Evolutionary conservation across 345 rosid genomes (phyloP).

Genomic region (Combretum micranthum): DNA sequence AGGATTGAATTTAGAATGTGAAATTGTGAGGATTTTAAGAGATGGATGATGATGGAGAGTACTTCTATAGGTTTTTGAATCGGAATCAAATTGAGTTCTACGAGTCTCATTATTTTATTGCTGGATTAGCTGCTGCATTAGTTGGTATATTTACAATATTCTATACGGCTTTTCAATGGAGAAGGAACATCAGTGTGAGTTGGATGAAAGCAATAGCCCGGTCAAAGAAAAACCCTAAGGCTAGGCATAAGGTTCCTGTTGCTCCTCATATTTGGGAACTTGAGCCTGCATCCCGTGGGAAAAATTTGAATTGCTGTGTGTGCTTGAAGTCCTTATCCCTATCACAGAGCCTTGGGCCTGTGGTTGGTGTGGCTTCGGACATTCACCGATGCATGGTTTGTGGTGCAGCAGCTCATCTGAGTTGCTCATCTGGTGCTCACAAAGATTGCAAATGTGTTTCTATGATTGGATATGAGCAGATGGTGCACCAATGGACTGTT

Average conservation of each 20-base stretch:
- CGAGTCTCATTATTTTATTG: conserved; percentile 54
- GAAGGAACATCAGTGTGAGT: conserved; percentile 84
- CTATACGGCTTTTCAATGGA: conserved; percentile 92
- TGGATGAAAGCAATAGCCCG: conserved; percentile 95
- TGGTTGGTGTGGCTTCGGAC: conserved; percentile 43
- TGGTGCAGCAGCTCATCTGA: conserved; percentile 73
- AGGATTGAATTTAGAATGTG: conserved; percentile 14
- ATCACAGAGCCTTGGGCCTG: conserved; percentile 57
- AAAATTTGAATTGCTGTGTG: conserved; percentile 77
- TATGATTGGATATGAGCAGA: conserved; percentile 69
- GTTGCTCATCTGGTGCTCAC: conserved; percentile 60
- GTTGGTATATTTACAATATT: conserved; percentile 81
- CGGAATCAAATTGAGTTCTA: conserved; percentile 43
- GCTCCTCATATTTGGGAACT: conserved; percentile 71
- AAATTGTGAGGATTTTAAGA: conserved; percentile 9
- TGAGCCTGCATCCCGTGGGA: conserved; percentile 65
- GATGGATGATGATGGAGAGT: conserved; percentile 68
- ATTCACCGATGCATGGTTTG: conserved; percentile 61
- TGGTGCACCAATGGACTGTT: conserved; percentile 92
- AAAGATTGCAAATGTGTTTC: conserved; percentile 88
- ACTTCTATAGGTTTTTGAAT: conserved; percentile 35
- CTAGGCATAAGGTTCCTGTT: conserved; percentile 57
- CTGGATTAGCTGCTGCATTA: conserved; percentile 63
- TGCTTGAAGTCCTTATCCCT: conserved; percentile 74
- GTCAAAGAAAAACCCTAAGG: conserved; percentile 86